Evolutionary conservation across 1,284 basidiomycete species (phyloP), one percentile per base, ranked within the genome.

Genomic region (Pascua sp.): DNA sequence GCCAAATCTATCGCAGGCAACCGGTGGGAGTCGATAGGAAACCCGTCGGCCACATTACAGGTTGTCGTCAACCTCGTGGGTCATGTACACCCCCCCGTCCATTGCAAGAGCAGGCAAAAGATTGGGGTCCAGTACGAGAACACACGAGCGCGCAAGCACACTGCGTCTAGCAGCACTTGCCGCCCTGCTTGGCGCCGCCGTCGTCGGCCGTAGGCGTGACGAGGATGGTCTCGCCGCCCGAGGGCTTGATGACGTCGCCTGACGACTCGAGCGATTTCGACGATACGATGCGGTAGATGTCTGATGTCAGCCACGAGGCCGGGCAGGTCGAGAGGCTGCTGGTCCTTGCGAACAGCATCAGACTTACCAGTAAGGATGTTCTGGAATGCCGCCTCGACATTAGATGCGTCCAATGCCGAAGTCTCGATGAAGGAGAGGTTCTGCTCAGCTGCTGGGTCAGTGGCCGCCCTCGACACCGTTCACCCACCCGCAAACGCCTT

Each of bases 401-500:
- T 98, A 53, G 91, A 93, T 67, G 94, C 92, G 84, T 98, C 95
- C 83, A 98, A 86, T 77, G 96, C 95, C 69, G 96, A 98, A 61
- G 95, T 98, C 83, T 98, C 95, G 69, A 98, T 97, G 83, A 95
- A 95, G 56, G 89, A 92, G 64, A 97, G 79, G 47, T 87, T 86
- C 76, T 97, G 95, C 77, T 87, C 85, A 57, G 84, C 84, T 85
- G 65, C 15, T n/a, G 13, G 17, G 46, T 37, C 18, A 55, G 47
- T 43, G 15, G 10, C 37, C 37, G 40, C 16, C n/a, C 37, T 42
- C 48, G 36, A 42, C n/a, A 1, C 47, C 50, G 55, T 32, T 37
- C 38, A 83, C 89, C 69, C 71, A 92, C 90, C 81, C 40, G 90
- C 79, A 78, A 92, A 93, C 11, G 80, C 79, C 81, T 89, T 91